Evolutionary conservation across 2,329 filamentous ascomycete species (phyloP).

Genomic region (Epichloe typhina): DNA sequence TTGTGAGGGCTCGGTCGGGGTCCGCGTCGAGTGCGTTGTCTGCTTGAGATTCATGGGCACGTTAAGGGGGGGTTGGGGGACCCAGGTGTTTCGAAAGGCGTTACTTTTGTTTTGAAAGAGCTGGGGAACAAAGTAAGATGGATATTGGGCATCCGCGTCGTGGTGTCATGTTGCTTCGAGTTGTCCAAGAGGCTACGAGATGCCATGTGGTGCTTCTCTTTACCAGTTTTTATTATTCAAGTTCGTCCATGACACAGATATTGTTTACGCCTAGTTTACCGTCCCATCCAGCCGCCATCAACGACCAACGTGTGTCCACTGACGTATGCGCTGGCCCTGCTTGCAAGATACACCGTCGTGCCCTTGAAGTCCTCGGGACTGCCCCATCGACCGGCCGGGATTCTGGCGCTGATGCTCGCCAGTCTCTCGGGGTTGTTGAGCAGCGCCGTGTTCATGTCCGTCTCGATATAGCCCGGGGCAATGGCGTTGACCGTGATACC

Average conservation of each 20-base stretch:
- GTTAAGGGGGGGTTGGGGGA: no score
- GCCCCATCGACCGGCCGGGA: constrained; percentile 77
- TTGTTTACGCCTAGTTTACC: constrained; percentile 28
- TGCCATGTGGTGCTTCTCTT: not conserved
- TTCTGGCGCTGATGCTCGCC: constrained; percentile 62
- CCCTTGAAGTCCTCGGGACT: constrained; percentile 80
- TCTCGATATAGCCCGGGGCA: constrained; percentile 79
- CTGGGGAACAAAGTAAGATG: no score
- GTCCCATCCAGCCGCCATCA: constrained; percentile 88
- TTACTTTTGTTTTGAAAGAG: not conserved
- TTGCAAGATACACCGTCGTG: constrained; percentile 62
- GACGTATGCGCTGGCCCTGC: constrained; percentile 66
- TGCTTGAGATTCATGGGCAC: not conserved
- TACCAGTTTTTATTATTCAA: not conserved
- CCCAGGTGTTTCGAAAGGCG: not conserved
- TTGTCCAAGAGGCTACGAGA: no score
- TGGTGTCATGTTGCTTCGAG: no score
- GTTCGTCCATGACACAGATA: no score
- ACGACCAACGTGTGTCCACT: constrained; percentile 72
- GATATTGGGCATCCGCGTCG: no score
- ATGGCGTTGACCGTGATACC: constrained; percentile 81
- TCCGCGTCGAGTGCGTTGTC: constrained; percentile 2
- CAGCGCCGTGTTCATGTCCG: constrained; percentile 86
- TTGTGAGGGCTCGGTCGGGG: constrained; percentile 12
- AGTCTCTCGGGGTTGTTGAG: constrained; percentile 58